Evolutionary conservation across 2,329 filamentous ascomycete species (phyloP), one percentile per base, ranked within the genome.

Genomic region (Chrysoporthe puriensis): DNA sequence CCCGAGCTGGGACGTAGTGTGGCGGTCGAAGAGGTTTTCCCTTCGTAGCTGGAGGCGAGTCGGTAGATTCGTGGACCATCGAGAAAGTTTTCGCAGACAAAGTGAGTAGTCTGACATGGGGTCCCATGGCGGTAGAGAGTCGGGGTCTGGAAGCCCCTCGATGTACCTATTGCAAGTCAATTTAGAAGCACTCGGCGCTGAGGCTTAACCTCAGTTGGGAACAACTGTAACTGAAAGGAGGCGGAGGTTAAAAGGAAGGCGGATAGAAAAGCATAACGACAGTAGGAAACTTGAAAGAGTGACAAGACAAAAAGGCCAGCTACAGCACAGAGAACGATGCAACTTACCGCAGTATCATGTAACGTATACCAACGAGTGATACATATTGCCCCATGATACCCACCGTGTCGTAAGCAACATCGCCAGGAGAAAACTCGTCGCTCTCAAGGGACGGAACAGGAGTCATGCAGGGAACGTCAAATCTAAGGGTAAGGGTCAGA

Each of bases 381-480:
- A 59, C 57, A 40, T 59, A 42, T 43, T 59, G 57, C 18, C 57
- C 57, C 57, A 59, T 59, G 9, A 59, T 59, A 4, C 57, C 57
- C 18, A 59, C 57, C 21, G 57, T 9, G 11, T 42, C 34, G 8
- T n/a, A 59, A 43, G 36, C 36, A 9, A n/a, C 36, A 7, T 59
- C 57, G 6, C 57, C 18, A 40, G 36, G n/a, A 2, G 57, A 59
- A 14, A 21, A 21, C 57, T 43, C 57, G 2, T 59, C 57, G 8
- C 36, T n/a, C 57, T 59, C 57, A 4, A 59, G 36, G 9, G 57
- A 42, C 7, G 57, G 57, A 59, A 59, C n/a, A 42, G 57, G 57
- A 3, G 57, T 59, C 13, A 59, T 8, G 18, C 57, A 59, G 18
- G 57, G 36, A 21, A 43, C 36, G 21, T 59, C 57, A 21, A 13